Conservation (phyloP, 2,329 filamentous ascomycete species). For the Aspergillus thermomutatus region DNA sequence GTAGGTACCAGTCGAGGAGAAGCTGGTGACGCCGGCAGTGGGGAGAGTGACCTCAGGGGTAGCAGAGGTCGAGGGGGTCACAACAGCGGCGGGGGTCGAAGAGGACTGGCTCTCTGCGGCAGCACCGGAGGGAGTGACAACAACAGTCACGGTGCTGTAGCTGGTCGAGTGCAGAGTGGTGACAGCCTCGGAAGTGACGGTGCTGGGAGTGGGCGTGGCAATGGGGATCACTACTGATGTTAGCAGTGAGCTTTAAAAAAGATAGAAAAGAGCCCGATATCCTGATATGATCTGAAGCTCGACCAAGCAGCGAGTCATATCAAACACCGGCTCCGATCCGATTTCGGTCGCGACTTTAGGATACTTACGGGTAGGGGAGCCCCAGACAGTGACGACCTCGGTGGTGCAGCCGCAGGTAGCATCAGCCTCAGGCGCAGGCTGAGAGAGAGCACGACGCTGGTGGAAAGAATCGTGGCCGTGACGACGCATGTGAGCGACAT, state of each 20-base stretch:
- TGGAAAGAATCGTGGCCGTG: slow-evolving; percentile 54
- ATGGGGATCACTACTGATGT: slow-evolving; percentile 36
- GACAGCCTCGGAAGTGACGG: slow-evolving; percentile 22
- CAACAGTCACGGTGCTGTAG: slow-evolving; percentile 36
- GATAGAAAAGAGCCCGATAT: not conserved
- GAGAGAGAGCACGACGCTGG: slow-evolving; percentile 48
- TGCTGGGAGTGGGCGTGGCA: slow-evolving; percentile 24
- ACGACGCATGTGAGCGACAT: slow-evolving; percentile 54
- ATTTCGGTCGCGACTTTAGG: not conserved
- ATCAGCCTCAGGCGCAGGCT: slow-evolving; percentile 31
- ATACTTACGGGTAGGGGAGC: slow-evolving; percentile 60
- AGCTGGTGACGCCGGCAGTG: slow-evolving; percentile 50
- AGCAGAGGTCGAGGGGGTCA: slow-evolving; percentile 23
- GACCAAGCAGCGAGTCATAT: not conserved
- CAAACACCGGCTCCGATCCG: not conserved
- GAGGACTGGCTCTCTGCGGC: slow-evolving; percentile 6
- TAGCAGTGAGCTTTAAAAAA: slow-evolving; percentile 17
- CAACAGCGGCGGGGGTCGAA: slow-evolving; percentile 1
- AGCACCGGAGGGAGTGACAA: slow-evolving; percentile 18
- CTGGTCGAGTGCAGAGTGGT: slow-evolving; percentile 40
- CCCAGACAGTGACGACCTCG: slow-evolving; percentile 68
- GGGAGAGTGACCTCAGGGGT: slow-evolving; percentile 37
- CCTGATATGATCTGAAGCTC: not conserved
- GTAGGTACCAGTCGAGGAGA: slow-evolving; percentile 67
- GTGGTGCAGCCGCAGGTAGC: slow-evolving; percentile 68